Evolutionary conservation across 805 yeast species (phyloP), one percentile per base, ranked within the genome.

Genomic region (Grigorovia yakushimaensis): DNA sequence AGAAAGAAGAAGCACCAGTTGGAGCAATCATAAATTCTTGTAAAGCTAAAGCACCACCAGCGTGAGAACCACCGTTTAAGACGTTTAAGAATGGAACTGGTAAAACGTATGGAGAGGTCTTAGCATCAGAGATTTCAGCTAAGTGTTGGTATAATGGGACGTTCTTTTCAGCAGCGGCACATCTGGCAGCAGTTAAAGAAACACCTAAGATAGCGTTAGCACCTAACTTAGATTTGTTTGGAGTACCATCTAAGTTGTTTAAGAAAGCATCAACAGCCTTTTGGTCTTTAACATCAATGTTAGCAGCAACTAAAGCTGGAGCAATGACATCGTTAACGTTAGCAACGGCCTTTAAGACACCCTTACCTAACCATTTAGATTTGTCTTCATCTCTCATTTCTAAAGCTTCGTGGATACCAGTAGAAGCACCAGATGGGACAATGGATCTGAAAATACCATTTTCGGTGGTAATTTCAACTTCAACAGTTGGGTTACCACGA

Each of bases 21-120:
- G 98, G 98, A 55, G 86, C 98, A 74, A 91, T 87, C 98, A 91
- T 93, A 80, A 91, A 91, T 79, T 91, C 98, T 80, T 91, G 98
- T 84, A 91, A 81, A 64, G 98, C 98, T 60, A 91, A 78, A 69
- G 91, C 83, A 77, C 98, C 98, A 78, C 98, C 98, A 67, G 98
- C 98, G 77, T 91, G 98, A 67, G 95, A 84, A 74, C 98, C 98
- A 79, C 98, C 98, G 83, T 91, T 91, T 73, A 91, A 79, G 58
- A 91, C 98, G 77, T 91, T 91, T 77, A 87, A 93, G 95, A 93
- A 84, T 59, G 98, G 98, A 73, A 93, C 98, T 71, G 98, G 98
- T 70, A 91, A 77, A 51, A 93, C 97, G 72, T 72, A 93, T 72
- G 95, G 91, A 72, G 79, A 77, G 64, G 94, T 73, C 56, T 60